Evolutionary conservation across 139 green algal species (phyloP), one percentile per base, ranked within the genome.

Genomic region (Mychonastes homosphaera): DNA sequence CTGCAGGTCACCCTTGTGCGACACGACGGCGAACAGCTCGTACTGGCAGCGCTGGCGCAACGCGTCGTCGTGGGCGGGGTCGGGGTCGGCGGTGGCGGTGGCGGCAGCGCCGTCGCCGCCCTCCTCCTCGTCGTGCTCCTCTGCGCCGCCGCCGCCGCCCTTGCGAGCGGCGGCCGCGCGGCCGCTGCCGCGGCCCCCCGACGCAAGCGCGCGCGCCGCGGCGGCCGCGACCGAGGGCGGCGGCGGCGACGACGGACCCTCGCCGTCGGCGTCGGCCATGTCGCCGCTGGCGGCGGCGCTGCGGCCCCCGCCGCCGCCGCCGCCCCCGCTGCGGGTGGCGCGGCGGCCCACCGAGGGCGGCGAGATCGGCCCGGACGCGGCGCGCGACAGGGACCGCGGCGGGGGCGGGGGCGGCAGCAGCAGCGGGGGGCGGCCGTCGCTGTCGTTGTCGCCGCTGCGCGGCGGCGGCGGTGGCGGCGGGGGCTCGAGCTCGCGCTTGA

Each of bases 1-100:
- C 57, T 28, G 44, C 57, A 86, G 74, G 53, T 78, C 80, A 19
- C 84, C 84, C 19, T 64, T 58, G 75, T 96, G 88, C 49, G 72
- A 83, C 19, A 96, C 79, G 15, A 95, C 86, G 6, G 85, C 82
- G 54, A 88, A 94, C 36, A 93, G 65, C 18, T 81, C 59, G 68
- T 95, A 95, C n/a, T 43, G 21, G 27, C 51, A 61, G 34, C 39
- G 39, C 61, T 54, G 19, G 19, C 23, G 10, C 6, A 48, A 48
- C 41, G 7, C 41, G 7, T 8, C 41, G 19, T n/a, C 41, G 13
- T 13, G 12, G 36, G 36, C 12, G 36, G 36, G 13, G 12, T 44
- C 36, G 12, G 36, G 19, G 41, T 18, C 41, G 41, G 7, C 41
- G 41, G 41, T n/a, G 43, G 32, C n/a, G n/a, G n/a, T n/a, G n/a